Evolutionary conservation across 257 asterid genomes (phyloP).

Genomic region (Nicotiana knightiana): DNA sequence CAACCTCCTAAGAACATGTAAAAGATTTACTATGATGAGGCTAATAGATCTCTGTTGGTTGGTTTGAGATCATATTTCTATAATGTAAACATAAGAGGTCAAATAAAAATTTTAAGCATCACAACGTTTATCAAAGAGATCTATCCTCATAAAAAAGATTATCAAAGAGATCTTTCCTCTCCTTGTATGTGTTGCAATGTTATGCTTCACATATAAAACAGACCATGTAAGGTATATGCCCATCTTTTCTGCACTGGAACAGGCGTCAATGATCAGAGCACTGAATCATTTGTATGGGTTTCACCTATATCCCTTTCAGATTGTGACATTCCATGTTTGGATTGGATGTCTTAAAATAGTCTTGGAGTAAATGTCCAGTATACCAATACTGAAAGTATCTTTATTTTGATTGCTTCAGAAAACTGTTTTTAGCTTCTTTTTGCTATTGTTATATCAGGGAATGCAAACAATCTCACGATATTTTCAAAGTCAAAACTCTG

Average conservation of each 20-base stretch:
- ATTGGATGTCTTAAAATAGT: not conserved
- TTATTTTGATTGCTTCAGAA: not conserved
- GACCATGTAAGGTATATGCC: not conserved
- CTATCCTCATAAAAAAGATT: not conserved
- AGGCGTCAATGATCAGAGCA: not conserved
- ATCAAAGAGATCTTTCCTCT: not conserved
- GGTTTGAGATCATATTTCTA: not conserved
- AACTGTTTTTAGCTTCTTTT: slow-evolving; percentile 2
- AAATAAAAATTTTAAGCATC: not conserved
- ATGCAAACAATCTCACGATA: slow-evolving; percentile 59
- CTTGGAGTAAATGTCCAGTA: not conserved
- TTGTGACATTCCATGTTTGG: not conserved
- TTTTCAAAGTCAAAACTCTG: slow-evolving; percentile 37
- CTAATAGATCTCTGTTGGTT: not conserved
- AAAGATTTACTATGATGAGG: not conserved
- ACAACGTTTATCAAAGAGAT: not conserved
- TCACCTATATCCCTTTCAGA: not conserved
- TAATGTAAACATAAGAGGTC: not conserved
- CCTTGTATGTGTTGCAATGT: not conserved
- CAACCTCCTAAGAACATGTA: too few relatives aligned
- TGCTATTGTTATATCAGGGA: slow-evolving; percentile 42
- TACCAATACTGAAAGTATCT: not conserved
- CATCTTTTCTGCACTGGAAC: not conserved
- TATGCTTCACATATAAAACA: not conserved
- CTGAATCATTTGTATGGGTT: not conserved